phyloP scores from a whole-genome alignment of 1,284 basidiomycete genomes.

The Somion occarium region DNA sequence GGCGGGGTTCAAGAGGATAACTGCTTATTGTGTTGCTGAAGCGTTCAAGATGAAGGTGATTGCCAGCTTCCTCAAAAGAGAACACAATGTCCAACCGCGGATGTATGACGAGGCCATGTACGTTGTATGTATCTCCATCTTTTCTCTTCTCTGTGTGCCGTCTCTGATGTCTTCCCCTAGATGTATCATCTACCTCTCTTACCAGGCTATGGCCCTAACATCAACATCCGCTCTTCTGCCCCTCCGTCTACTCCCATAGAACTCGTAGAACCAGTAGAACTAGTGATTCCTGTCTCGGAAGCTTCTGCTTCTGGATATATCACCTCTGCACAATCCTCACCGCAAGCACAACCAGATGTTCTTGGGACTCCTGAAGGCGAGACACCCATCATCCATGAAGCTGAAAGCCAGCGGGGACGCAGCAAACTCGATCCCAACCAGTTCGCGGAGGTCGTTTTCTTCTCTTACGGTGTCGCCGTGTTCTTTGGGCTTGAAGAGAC shows the following conservation, averaged over 20 bases:
- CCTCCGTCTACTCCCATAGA: slow-evolving; percentile 49
- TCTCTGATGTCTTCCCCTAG: slow-evolving; percentile 31
- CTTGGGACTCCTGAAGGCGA: slow-evolving; percentile 4
- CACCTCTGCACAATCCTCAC: slow-evolving; percentile 26
- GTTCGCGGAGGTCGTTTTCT: slow-evolving; percentile 84
- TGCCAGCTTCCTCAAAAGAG: slow-evolving; percentile 82
- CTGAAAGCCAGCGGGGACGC: neutral
- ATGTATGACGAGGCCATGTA: slow-evolving; percentile 94
- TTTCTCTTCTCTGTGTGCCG: slow-evolving; percentile 5
- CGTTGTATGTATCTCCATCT: slow-evolving; percentile 54
- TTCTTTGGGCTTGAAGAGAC: slow-evolving; percentile 81
- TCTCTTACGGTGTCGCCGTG: slow-evolving; percentile 82
- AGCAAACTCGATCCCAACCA: slow-evolving; percentile 12
- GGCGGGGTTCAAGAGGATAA: slow-evolving; percentile 73
- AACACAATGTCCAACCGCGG: slow-evolving; percentile 88
- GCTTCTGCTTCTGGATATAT: slow-evolving; percentile 88
- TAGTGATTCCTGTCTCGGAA: slow-evolving; percentile 71
- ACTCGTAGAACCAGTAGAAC: too few relatives aligned
- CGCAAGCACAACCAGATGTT: neutral
- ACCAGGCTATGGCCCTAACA: slow-evolving; percentile 84
- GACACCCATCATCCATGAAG: neutral
- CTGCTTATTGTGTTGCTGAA: slow-evolving; percentile 86
- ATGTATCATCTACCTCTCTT: slow-evolving; percentile 90
- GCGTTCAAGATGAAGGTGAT: slow-evolving; percentile 78
- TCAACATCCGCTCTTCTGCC: slow-evolving; percentile 81